A percentile compares a stretch with the other conserved stretches of the same genome.
Conservation (phyloP, 176 grass and related monocot genomes). For the Musa troglodytarum region DNA sequence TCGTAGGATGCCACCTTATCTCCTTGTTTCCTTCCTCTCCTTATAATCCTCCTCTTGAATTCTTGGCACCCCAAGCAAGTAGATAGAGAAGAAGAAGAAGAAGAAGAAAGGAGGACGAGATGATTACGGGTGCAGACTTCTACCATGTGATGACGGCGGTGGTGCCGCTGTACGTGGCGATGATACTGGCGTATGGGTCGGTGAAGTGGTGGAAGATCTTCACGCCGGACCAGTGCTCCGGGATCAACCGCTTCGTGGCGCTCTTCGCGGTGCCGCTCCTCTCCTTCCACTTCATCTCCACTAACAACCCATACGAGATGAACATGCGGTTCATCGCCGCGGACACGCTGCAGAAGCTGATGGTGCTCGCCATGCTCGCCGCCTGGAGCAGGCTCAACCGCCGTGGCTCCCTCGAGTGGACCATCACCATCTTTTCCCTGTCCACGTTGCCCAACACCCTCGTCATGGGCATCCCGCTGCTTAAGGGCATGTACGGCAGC, state of each 20-base stretch:
- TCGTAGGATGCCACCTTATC: no score
- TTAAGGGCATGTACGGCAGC: constrained; percentile 92
- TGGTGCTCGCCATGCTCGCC: constrained; percentile 64
- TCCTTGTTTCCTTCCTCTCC: no score
- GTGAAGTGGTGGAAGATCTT: constrained; percentile 98
- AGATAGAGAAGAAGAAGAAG: not conserved
- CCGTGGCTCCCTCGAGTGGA: constrained; percentile 79
- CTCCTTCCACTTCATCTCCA: constrained; percentile 97
- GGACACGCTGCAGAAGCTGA: constrained; percentile 96
- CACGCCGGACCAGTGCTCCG: constrained; percentile 93
- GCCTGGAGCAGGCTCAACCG: constrained; percentile 53
- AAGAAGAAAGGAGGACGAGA: not conserved
- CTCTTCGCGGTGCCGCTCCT: constrained; percentile 92
- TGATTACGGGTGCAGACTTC: constrained; percentile 33
- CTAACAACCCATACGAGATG: constrained; percentile 90
- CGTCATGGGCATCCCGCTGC: constrained; percentile 93
- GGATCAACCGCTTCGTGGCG: constrained; percentile 96
- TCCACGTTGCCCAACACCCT: constrained; percentile 94
- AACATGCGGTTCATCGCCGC: constrained; percentile 94
- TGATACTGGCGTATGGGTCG: constrained; percentile 92
- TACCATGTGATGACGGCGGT: constrained; percentile 98
- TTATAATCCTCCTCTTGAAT: no score
- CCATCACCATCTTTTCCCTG: constrained; percentile 93
- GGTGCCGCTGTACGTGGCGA: constrained; percentile 94
- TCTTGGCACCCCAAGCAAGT: not conserved